A percentile compares a stretch with the other conserved stretches of the same genome.
Evolutionary conservation across 1,284 basidiomycete genomes (phyloP).

Genomic region (Naganishia albida): DNA sequence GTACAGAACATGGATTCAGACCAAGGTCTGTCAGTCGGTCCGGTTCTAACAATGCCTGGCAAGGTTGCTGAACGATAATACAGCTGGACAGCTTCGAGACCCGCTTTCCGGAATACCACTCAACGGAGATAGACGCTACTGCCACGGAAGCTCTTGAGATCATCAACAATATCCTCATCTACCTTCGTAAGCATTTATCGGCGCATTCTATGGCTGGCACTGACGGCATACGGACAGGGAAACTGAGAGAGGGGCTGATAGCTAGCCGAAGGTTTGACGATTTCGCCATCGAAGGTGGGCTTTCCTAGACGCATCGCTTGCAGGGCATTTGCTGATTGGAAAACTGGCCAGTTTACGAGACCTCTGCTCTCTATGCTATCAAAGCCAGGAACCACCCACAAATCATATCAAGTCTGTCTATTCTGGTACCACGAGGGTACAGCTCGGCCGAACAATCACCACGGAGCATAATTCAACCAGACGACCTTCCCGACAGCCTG

Average conservation of each 20-base stretch:
- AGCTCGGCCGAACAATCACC: background rate
- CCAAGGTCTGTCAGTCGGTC: slow-evolving; percentile 39
- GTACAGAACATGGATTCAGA: slow-evolving; percentile 48
- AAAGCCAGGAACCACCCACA: slow-evolving; percentile 46
- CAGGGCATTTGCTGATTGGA: slow-evolving; percentile 5
- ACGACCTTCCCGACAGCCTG: background rate
- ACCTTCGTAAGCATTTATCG: slow-evolving; percentile 41
- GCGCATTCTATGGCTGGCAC: background rate
- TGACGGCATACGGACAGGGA: slow-evolving; percentile 38
- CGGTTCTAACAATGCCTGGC: background rate
- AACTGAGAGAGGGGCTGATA: slow-evolving; percentile 52
- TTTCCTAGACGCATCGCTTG: background rate
- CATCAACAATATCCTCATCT: slow-evolving; percentile 47
- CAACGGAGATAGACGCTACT: slow-evolving; percentile 32
- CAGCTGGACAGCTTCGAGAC: slow-evolving; percentile 44
- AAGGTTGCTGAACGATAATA: background rate
- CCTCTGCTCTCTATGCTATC: slow-evolving; percentile 46
- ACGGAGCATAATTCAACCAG: background rate
- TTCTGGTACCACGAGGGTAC: slow-evolving; percentile 42
- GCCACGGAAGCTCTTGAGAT: slow-evolving; percentile 43
- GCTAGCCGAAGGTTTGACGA: slow-evolving; percentile 46
- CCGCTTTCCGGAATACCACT: slow-evolving; percentile 34
- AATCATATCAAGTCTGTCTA: slow-evolving; percentile 45
- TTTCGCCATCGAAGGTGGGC: slow-evolving; percentile 51
- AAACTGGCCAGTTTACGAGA: slow-evolving; percentile 47